phyloP scores from a whole-genome alignment of 2,329 filamentous ascomycete species.

The Ceratocystiopsis minuta region DNA sequence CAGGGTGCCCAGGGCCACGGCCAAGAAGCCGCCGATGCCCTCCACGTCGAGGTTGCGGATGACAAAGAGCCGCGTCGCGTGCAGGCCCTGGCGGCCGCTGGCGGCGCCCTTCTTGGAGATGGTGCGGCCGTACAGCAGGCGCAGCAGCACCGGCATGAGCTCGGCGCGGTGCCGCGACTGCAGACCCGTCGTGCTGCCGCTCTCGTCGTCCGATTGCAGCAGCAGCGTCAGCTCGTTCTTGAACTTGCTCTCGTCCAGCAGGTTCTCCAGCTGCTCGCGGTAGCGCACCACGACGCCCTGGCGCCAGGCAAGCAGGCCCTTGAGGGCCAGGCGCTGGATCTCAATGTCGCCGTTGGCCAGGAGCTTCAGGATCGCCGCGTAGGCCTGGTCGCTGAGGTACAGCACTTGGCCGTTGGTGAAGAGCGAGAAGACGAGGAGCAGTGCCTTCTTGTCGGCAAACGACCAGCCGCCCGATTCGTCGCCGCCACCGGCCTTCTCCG shows the following conservation, averaged over 20 bases:
- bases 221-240: slow-evolving; percentile 87
- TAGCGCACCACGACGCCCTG: slow-evolving; percentile 57
- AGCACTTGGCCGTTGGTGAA: slow-evolving; percentile 77
- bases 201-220: slow-evolving; percentile 32
- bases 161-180: slow-evolving; percentile 52
- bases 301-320: slow-evolving; percentile 81
- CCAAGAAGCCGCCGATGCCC: slow-evolving; percentile 65
- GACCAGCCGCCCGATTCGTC: slow-evolving; percentile 35
- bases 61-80: slow-evolving; percentile 63
- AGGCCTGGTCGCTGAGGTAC: slow-evolving; percentile 60
- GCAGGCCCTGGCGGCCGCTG: slow-evolving; percentile 63
- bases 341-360: slow-evolving; percentile 80
- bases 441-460: slow-evolving; percentile 64
- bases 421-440: slow-evolving; percentile 64
- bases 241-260: slow-evolving; percentile 81
- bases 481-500: background rate
- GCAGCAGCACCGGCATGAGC: slow-evolving; percentile 71
- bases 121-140: slow-evolving; percentile 75
- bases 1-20: slow-evolving; percentile 61
- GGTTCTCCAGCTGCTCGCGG: slow-evolving; percentile 66
- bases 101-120: slow-evolving; percentile 64
- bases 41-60: slow-evolving; percentile 57
- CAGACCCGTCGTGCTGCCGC: slow-evolving; percentile 30
- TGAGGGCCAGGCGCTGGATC: slow-evolving; percentile 69
- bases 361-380: slow-evolving; percentile 53